Conservation (phyloP, 441 rosid species). For the Brassica hybrid region DNA sequence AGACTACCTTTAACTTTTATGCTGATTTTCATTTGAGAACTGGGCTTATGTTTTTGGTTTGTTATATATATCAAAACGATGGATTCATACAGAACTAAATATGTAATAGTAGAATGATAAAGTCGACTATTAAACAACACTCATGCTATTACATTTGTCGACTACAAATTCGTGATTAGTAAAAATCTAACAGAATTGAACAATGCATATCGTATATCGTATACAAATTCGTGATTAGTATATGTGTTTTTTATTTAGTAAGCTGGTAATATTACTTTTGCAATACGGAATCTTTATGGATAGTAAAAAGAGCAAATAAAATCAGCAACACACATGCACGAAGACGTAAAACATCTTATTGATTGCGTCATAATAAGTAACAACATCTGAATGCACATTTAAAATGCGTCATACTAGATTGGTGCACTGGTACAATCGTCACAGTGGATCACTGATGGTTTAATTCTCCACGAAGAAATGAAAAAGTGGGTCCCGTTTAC, state of each 20-base stretch:
- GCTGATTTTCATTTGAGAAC: conserved; percentile 11
- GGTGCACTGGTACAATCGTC: background rate
- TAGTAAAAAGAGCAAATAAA: conserved; percentile 30
- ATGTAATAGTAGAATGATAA: too few species aligned
- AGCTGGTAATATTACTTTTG: background rate
- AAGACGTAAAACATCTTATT: background rate
- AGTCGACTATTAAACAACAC: too few species aligned
- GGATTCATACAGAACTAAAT: too few species aligned
- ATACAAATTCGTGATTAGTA: too few species aligned
- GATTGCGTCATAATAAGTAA: background rate
- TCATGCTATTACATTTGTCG: too few species aligned
- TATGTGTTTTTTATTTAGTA: background rate
- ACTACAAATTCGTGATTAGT: background rate
- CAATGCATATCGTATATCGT: background rate
- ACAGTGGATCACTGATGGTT: conserved; percentile 20
- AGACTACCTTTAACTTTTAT: conserved; percentile 21
- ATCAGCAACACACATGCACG: conserved; percentile 15
- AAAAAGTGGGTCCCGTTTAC: background rate
- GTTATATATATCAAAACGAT: background rate
- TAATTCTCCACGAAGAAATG: conserved; percentile 43
- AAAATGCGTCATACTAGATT: too few species aligned
- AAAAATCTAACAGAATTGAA: background rate
- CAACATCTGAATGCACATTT: background rate
- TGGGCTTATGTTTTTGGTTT: background rate
- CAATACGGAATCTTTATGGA: conserved; percentile 9